phyloP scores from a whole-genome alignment of 257 asterid genomes.

The Lantana camara region DNA sequence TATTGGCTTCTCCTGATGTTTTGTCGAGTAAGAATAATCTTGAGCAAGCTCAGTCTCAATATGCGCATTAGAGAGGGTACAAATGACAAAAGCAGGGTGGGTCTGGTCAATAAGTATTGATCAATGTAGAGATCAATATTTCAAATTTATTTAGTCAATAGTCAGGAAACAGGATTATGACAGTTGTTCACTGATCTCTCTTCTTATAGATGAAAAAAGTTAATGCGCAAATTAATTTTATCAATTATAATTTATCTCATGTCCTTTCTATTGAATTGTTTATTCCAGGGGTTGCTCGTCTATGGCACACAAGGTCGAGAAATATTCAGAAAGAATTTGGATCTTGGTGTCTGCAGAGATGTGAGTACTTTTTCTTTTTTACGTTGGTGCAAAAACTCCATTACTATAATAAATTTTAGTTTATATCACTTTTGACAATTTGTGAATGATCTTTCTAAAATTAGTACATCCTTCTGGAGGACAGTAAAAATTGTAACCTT shows the following conservation, averaged over 20 bases:
- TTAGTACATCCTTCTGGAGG: not conserved
- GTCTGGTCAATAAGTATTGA: not conserved
- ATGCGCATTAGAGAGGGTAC: not conserved
- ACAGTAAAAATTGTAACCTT: constrained; percentile 3
- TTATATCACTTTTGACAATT: constrained; percentile 16
- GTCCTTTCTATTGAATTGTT: constrained; percentile 23
- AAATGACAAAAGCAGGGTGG: not conserved
- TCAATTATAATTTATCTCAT: constrained; percentile 13
- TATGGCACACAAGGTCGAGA: constrained; percentile 95
- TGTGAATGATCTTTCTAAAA: not conserved
- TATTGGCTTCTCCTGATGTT: no score
- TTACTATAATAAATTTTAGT: constrained; percentile 17
- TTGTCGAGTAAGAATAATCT: no score
- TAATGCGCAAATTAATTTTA: not conserved
- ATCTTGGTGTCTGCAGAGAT: constrained; percentile 75
- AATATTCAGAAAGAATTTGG: constrained; percentile 81
- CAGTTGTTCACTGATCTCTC: constrained; percentile 1
- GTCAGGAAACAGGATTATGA: constrained; percentile 17
- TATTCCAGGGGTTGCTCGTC: constrained; percentile 90
- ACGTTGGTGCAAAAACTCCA: constrained; percentile 1
- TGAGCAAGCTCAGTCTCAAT: no score
- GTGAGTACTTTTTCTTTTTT: constrained; percentile 41
- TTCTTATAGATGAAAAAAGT: not conserved
- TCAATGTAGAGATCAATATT: not conserved
- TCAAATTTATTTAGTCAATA: not conserved